Evolutionary conservation across 2,329 filamentous ascomycete genomes (phyloP), one percentile per base, ranked within the genome.

Genomic region (Colletotrichum aenigma): DNA sequence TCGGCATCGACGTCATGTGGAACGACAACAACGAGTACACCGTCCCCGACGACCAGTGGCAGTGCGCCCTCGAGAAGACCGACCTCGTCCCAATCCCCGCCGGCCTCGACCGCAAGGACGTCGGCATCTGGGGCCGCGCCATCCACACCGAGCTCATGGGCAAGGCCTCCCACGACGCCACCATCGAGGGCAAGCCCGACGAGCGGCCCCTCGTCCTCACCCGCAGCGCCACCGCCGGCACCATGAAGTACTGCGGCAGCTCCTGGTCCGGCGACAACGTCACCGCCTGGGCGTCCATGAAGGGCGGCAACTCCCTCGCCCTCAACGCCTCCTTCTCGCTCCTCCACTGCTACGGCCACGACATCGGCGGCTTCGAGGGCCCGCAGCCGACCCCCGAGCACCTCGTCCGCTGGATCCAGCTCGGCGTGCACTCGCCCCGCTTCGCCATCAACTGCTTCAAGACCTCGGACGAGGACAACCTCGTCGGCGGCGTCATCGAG

Each of bases 381-480:
- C 93, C 93, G 0, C 93, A 95, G 79, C 94, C 94, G 0, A 89
- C 89, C 0, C 92, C 93, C 0, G 94, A 95, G 79, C 88, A 94
- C 3, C 88, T 95, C 0, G 89, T 95, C 4, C 91, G 93, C 34
- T 95, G 94, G 94, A 88, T 95, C 15, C 94, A 95, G 80, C 88
- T 94, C 3, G 94, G 93, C 7, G 90, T 92, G 75, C 90, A 94
- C 84, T 93, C 92, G 2, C 89, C 92, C 0, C 91, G 93, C 0
- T 95, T 95, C 79, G 92, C 93, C 13, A 95, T 95, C 85, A 95
- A 95, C 83, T 95, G 93, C 83, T 95, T 93, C 89, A 95, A 95
- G 85, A 95, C 94, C 0, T 90, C 89, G 1, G 88, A 90, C 0
- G 85, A 89, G 1, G 91, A 95, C 82, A 94, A 92, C 79, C 87